These are phyloP conservation scores for Sistotremastrum suecicum DNA, from an alignment of 768 basidiomycete species.

Conservation along the genomic window DNA sequence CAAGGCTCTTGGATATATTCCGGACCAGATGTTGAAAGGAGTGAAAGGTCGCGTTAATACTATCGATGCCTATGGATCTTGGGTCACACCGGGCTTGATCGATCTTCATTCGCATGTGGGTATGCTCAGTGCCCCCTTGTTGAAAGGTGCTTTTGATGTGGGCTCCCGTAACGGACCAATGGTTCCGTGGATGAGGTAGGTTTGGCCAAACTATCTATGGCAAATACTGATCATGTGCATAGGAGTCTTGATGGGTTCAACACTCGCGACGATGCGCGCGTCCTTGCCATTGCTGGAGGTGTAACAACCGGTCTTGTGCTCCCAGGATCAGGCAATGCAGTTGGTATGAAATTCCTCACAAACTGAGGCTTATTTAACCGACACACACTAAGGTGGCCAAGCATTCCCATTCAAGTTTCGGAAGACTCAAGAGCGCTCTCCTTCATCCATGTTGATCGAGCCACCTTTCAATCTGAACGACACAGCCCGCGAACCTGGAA, in stretches of 20 bases:
- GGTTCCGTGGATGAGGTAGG: conserved; percentile 45
- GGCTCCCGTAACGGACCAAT: conserved; percentile 57
- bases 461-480: conserved; percentile 54
- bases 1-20: conserved; percentile 32
- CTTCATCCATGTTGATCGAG: conserved; percentile 74
- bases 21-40: conserved; percentile 11
- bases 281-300: conserved; percentile 70
- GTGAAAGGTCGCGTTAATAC: conserved; percentile 26
- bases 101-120: conserved; percentile 77
- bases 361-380: conserved; percentile 6
- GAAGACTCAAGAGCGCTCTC: conserved; percentile 58
- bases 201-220: too few species aligned
- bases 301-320: conserved; percentile 76
- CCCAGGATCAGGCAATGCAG: conserved; percentile 63
- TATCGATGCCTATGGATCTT: conserved; percentile 51
- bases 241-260: conserved; percentile 76
- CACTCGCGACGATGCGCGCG: conserved; percentile 68
- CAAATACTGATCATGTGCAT: too few species aligned
- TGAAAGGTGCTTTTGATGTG: conserved; percentile 40
- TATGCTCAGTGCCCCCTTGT: conserved; percentile 43
- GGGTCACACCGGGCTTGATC: conserved; percentile 70
- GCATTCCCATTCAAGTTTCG: conserved; percentile 81
- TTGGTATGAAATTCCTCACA: conserved; percentile 33
- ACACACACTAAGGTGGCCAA: conserved; percentile 50
- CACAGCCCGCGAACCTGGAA: conserved; percentile 22